Conservation (phyloP, 108 stramenopile species). For the Cylindrotheca fusiformis region DNA sequence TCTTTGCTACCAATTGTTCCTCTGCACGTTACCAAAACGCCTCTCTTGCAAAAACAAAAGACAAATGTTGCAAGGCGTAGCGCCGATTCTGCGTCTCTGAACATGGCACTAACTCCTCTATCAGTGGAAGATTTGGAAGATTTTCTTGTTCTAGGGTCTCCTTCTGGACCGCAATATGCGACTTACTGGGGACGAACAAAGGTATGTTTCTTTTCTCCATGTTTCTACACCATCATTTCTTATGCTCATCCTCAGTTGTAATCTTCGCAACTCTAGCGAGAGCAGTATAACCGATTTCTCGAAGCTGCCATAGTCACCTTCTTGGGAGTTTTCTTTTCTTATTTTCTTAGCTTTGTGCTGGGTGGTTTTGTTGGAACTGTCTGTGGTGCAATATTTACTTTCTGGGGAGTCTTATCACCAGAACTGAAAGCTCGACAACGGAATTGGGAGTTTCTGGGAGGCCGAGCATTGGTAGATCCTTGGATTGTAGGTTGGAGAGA, state of each 20-base stretch:
- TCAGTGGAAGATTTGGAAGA: slow-evolving; percentile 51
- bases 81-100: neutral
- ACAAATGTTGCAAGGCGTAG: neutral
- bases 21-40: too few species aligned
- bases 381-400: slow-evolving; percentile 58
- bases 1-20: too few species aligned
- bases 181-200: slow-evolving; percentile 62
- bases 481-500: slow-evolving; percentile 55
- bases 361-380: slow-evolving; percentile 70
- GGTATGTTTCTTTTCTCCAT: neutral
- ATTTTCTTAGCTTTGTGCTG: slow-evolving; percentile 74
- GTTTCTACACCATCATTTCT: neutral
- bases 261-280: slow-evolving; percentile 31
- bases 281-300: slow-evolving; percentile 59
- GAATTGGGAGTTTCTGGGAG: slow-evolving; percentile 80
- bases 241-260: slow-evolving; percentile 14
- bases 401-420: slow-evolving; percentile 74
- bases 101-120: slow-evolving; percentile 67
- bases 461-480: slow-evolving; percentile 72
- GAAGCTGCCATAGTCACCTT: slow-evolving; percentile 65
- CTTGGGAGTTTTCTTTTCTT: slow-evolving; percentile 66
- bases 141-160: slow-evolving; percentile 48
- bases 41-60: too few species aligned
- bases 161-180: slow-evolving; percentile 70
- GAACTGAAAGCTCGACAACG: slow-evolving; percentile 72